Percentiles rank a stretch among this genome's conserved stretches.
These are phyloP conservation scores for Scheffersomyces lignicola DNA, from an alignment of 1,139 yeast species.

Conservation along the genomic window DNA sequence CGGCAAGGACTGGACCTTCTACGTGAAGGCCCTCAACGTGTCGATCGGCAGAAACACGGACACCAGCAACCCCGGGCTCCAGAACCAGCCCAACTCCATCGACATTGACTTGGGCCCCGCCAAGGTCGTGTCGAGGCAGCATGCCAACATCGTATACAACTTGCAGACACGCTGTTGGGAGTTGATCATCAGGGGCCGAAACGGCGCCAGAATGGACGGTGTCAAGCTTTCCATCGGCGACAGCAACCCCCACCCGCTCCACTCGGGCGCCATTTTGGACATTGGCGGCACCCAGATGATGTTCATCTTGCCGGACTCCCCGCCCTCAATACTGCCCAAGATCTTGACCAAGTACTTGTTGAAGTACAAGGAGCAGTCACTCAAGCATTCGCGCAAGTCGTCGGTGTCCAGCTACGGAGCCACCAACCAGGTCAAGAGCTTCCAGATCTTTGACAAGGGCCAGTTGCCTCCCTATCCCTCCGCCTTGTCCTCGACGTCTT, in stretches of 20 bases:
- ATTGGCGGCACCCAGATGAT: slow-evolving; percentile 99
- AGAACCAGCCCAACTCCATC: slow-evolving; percentile 30
- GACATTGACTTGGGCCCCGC: slow-evolving; percentile 97
- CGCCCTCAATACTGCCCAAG: slow-evolving; percentile 61
- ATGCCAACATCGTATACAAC: slow-evolving; percentile 82
- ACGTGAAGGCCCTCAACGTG: slow-evolving; percentile 77
- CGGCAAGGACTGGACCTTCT: slow-evolving; percentile 92
- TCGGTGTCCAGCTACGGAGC: not conserved
- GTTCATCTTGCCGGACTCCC: slow-evolving; percentile 91
- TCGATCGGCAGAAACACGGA: slow-evolving; percentile 88
- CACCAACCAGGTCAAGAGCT: slow-evolving; percentile 37
- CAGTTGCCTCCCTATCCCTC: slow-evolving; percentile 41
- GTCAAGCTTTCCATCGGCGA: slow-evolving; percentile 54
- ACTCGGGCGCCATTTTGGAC: slow-evolving; percentile 86
- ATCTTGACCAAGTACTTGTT: slow-evolving; percentile 44
- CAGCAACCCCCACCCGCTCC: slow-evolving; percentile 53
- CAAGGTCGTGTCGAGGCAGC: slow-evolving; percentile 88
- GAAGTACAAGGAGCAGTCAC: slow-evolving; percentile 26
- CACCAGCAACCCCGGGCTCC: slow-evolving; percentile 16
- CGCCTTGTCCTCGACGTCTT: slow-evolving; percentile 40
- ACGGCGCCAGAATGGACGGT: slow-evolving; percentile 89
- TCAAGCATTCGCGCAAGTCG: slow-evolving; percentile 5
- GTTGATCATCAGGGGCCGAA: slow-evolving; percentile 76
- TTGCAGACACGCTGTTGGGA: slow-evolving; percentile 81
- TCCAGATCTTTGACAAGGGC: slow-evolving; percentile 54